Conservation (phyloP, 176 grass and related monocot species). For the Zea mays region Zm-B73-REFERENCE-NAM-5.0 NC_050101.1:164094001-164094500, state of each 20-base stretch:
- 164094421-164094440: constrained; percentile 15
- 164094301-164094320: background rate
- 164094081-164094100: constrained; percentile 6
- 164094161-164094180: background rate
- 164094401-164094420: constrained; percentile 6
- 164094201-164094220: background rate
- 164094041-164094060: constrained; percentile 27
- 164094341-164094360: background rate
- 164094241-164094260: constrained; percentile 22
- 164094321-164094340: background rate
- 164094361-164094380: constrained; percentile 21
- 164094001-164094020: constrained; percentile 14
- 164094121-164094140: background rate
- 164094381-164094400: constrained; percentile 3
- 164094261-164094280: background rate
- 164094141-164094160: background rate
- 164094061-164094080: constrained; percentile 22
- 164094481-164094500: constrained; percentile 28
- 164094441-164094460: constrained; percentile 6
- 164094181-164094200: background rate
- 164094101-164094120: background rate
- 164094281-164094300: background rate
- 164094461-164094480: constrained; percentile 41
- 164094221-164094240: constrained; percentile 22
- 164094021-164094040: constrained; percentile 19